Evolutionary conservation across 2,329 filamentous ascomycete species (phyloP).

Genomic region (Neospermospora avenae): DNA sequence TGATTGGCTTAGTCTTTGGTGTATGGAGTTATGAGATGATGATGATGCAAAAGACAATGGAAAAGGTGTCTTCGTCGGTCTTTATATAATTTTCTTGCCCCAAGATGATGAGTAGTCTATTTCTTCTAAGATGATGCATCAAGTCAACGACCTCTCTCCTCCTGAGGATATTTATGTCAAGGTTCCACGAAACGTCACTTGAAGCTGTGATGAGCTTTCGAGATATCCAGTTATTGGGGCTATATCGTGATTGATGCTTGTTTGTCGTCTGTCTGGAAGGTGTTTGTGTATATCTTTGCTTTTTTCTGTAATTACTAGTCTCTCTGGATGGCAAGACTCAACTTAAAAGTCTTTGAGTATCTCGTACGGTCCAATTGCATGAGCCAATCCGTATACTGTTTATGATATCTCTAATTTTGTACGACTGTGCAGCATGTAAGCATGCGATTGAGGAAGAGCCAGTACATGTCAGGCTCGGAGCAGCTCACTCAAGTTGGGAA

Average conservation of each 20-base stretch:
- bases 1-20: background rate
- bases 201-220: background rate
- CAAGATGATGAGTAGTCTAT: background rate
- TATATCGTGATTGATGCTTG: too few relatives aligned
- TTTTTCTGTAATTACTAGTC: too few relatives aligned
- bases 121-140: background rate
- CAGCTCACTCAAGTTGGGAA: too few relatives aligned
- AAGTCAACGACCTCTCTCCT: background rate
- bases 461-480: too few relatives aligned
- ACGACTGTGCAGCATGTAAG: too few relatives aligned
- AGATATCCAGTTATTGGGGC: background rate
- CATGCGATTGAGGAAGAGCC: too few relatives aligned
- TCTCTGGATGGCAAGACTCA: too few relatives aligned
- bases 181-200: background rate
- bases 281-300: too few relatives aligned
- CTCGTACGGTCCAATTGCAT: background rate
- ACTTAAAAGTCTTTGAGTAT: too few relatives aligned
- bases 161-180: background rate
- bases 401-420: background rate
- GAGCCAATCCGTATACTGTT: background rate
- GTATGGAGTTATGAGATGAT: background rate
- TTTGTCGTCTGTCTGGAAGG: too few relatives aligned
- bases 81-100: background rate
- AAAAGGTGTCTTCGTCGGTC: background rate
- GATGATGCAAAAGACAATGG: background rate